Conservation (phyloP, 495 filamentous ascomycete genomes). For the Podospora didyma region DNA sequence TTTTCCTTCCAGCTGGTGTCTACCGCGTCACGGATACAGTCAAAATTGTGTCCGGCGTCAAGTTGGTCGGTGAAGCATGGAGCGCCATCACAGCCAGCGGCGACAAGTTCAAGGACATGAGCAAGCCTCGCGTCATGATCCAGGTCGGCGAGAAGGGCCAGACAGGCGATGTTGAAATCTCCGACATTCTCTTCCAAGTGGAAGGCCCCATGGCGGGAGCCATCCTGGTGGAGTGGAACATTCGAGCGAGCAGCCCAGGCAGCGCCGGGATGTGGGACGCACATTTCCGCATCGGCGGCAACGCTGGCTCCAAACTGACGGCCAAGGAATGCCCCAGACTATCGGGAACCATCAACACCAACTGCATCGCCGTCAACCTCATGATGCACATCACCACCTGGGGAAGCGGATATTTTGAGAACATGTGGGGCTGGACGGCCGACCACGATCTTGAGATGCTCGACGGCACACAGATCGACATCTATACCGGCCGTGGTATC, state of each 20-base stretch:
- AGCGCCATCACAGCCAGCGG: conserved; percentile 36
- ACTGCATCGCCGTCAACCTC: conserved; percentile 56
- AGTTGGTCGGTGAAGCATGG: conserved; percentile 37
- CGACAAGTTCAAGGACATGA: conserved; percentile 44
- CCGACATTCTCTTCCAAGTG: conserved; percentile 71
- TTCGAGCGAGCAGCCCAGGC: conserved; percentile 24
- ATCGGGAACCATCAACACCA: conserved; percentile 18
- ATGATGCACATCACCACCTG: conserved; percentile 68
- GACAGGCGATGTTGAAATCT: conserved; percentile 73
- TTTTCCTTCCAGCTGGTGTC: conserved; percentile 24
- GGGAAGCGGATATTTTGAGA: conserved; percentile 72
- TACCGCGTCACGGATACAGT: conserved; percentile 34
- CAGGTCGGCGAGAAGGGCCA: conserved; percentile 74
- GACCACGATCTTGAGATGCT: conserved; percentile 77
- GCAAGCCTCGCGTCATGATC: conserved; percentile 62
- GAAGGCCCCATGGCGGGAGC: conserved; percentile 73
- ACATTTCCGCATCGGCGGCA: conserved; percentile 17
- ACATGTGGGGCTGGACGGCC: conserved; percentile 85
- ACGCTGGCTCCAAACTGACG: conserved; percentile 61
- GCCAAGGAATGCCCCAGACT: conserved; percentile 52
- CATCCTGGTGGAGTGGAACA: conserved; percentile 85
- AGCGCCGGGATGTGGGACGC: conserved; percentile 12
- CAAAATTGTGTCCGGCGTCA: conserved; percentile 47
- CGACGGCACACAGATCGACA: conserved; percentile 63
- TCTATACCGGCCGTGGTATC: conserved; percentile 80